Percentiles rank a stretch among this genome's conserved stretches.
Conservation (phyloP, 129 eudicot genomes). For the Flaveria brownii region DNA sequence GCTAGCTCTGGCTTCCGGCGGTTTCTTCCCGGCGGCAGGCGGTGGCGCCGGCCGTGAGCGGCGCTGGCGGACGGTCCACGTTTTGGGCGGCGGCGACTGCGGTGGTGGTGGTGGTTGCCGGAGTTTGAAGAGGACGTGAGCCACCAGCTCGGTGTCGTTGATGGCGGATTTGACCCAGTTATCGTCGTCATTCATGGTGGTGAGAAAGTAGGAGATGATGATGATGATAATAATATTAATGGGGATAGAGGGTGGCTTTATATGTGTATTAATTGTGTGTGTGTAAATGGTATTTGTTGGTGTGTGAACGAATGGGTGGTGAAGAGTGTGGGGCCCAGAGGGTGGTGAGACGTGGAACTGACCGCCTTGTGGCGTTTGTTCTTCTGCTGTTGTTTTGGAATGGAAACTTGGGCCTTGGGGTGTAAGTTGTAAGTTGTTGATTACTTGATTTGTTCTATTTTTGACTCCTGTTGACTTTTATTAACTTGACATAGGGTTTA, state of each 20-base stretch:
- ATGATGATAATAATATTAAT: not conserved
- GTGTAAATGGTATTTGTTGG: not conserved
- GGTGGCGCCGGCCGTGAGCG: slow-evolving; percentile 36
- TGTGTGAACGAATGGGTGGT: slow-evolving; percentile 13
- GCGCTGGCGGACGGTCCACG: slow-evolving; percentile 65
- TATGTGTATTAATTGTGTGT: slow-evolving; percentile 26
- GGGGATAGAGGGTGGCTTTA: slow-evolving; percentile 28
- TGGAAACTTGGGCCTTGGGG: not conserved
- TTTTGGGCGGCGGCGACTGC: slow-evolving; percentile 20
- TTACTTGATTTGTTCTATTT: not conserved
- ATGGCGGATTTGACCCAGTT: slow-evolving; percentile 52
- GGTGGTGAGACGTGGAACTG: slow-evolving; percentile 32
- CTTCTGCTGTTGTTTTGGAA: not conserved
- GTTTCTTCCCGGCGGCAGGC: slow-evolving; percentile 18
- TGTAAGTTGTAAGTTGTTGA: not conserved
- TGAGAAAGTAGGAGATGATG: slow-evolving; percentile 37
- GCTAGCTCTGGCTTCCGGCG: slow-evolving; percentile 42
- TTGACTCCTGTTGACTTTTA: no score
- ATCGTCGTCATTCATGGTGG: slow-evolving; percentile 35
- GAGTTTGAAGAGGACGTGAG: slow-evolving; percentile 43
- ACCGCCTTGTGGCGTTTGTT: slow-evolving; percentile 22
- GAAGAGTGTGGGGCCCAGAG: slow-evolving; percentile 29
- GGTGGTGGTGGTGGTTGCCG: slow-evolving; percentile 27
- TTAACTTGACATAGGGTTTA: no score
- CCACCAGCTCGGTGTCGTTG: slow-evolving; percentile 44